A percentile compares a stretch with the other conserved stretches of the same genome.
Evolutionary conservation across 495 filamentous ascomycete genomes (phyloP).

Genomic region (Penicillium ucsense): DNA sequence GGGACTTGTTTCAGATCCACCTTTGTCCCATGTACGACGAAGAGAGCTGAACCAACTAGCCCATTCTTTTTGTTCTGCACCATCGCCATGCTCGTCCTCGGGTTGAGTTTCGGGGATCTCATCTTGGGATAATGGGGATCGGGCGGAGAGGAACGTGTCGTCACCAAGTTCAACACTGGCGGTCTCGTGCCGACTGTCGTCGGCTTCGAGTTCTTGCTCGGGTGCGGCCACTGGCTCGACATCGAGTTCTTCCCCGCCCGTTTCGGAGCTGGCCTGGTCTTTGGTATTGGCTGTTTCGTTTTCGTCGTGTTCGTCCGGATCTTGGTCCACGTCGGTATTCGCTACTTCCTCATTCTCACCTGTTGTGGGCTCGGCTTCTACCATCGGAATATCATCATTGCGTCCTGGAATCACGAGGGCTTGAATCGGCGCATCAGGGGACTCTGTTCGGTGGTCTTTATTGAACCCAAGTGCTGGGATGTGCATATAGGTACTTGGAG

Average conservation of each 20-base stretch:
- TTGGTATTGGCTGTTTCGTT: background rate
- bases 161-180: conserved; percentile 38
- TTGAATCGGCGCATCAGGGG: too few species aligned
- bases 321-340: background rate
- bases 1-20: conserved; percentile 1
- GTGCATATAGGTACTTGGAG: too few species aligned
- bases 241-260: conserved; percentile 7
- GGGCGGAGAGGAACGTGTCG: conserved; percentile 8
- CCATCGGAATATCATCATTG: too few species aligned
- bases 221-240: conserved; percentile 9
- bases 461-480: too few species aligned
- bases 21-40: conserved; percentile 12
- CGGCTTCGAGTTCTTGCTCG: conserved; percentile 11
- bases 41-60: conserved; percentile 28
- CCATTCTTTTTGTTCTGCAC: conserved; percentile 6
- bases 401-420: too few species aligned
- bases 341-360: too few species aligned
- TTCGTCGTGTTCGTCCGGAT: background rate
- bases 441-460: too few species aligned
- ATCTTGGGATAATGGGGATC: background rate
- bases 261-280: background rate
- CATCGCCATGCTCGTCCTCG: conserved; percentile 9
- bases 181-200: conserved; percentile 24
- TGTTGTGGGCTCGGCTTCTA: too few species aligned
- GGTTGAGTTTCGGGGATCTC: background rate